Base-by-base conservation (phyloP, 345 rosid species). In the Aurinia saxatilis region DNA sequence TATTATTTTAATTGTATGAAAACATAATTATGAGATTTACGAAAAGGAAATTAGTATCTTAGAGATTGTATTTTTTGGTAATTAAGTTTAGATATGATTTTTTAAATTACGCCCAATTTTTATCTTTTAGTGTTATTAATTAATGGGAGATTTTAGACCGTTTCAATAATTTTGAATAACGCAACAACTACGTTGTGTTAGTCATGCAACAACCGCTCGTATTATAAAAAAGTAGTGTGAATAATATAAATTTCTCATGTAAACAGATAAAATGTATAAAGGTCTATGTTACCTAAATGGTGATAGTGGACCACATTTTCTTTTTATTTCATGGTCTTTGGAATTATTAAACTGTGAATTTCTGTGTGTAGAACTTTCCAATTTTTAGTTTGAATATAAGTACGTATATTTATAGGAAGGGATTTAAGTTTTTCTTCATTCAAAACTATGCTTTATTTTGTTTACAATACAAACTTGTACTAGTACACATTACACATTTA, bases 121-220 rank as follows among this genome's bases (percentile, higher is more conserved):
- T n/a, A 12, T 15, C 15, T 3, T 50, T 17, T 44, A 19, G 41
- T 17, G 5, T 5, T 39, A 57, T 10, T 34, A 46, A 27, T 50
- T 19, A 46, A 27, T 50, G 21, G 11, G 6, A 8, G 17, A 40
- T 30, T 53, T 34, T 23, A 42, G 72, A 50, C 72, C 72, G 72
- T 67, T 67, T 59, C 53, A 41, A 41, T 68, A 50, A 0, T 27
- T 58, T 50, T 12, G 42, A 42, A 41, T 1, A 13, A 23, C 13
- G 25, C 48, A 60, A 60, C 55, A 3, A 60, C 54, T 68, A 60
- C 61, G 55, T 60, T 44, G 53, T 60, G 45, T 29, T 35, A 44
- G 48, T 62, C 63, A 53, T 62, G 56, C 56, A 62, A 53, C 74
- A 62, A 62, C 67, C 67, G 73, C 60, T 60, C 47, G 12, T 29